Conservation (phyloP, 2,329 filamentous ascomycete genomes). For the Trichophyton schoenleinii region DNA sequence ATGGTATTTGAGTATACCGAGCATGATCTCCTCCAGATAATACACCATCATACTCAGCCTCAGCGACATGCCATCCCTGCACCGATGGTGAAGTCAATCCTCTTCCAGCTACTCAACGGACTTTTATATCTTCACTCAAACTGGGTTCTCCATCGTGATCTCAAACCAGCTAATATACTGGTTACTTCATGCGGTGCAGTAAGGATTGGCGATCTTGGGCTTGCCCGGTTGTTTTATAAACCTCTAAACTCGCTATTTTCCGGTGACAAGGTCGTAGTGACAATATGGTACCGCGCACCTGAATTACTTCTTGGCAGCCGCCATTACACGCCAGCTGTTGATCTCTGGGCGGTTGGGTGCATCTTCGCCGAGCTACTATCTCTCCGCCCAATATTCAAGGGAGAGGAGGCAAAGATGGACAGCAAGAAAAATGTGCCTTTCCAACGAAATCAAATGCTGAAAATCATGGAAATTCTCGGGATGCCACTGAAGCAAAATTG, state of each 20-base stretch:
- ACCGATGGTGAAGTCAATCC: constrained; percentile 77
- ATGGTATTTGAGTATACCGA: constrained; percentile 99
- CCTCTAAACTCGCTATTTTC: constrained; percentile 82
- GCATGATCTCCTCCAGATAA: constrained; percentile 93
- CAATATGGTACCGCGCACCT: constrained; percentile 96
- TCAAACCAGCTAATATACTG: constrained; percentile 98
- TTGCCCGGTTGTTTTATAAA: constrained; percentile 88
- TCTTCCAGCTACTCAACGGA: constrained; percentile 91
- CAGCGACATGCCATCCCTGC: constrained; percentile 80
- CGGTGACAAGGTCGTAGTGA: constrained; percentile 96
- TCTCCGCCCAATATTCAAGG: constrained; percentile 90
- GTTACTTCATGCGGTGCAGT: constrained; percentile 82
- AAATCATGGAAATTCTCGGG: constrained; percentile 94
- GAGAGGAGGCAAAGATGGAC: constrained; percentile 98
- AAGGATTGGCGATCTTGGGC: constrained; percentile 85
- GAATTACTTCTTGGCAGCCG: constrained; percentile 81
- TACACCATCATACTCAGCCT: constrained; percentile 90
- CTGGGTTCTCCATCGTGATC: constrained; percentile 92
- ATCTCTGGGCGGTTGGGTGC: constrained; percentile 95
- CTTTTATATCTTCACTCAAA: constrained; percentile 90
- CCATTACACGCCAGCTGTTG: constrained; percentile 96
- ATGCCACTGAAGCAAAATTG: constrained; percentile 78
- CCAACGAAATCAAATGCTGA: constrained; percentile 96
- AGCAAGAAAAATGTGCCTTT: constrained; percentile 95
- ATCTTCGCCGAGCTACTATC: constrained; percentile 93